Base-by-base conservation (phyloP, 306 rosid species). In the Rubus parviflorus region DNA sequence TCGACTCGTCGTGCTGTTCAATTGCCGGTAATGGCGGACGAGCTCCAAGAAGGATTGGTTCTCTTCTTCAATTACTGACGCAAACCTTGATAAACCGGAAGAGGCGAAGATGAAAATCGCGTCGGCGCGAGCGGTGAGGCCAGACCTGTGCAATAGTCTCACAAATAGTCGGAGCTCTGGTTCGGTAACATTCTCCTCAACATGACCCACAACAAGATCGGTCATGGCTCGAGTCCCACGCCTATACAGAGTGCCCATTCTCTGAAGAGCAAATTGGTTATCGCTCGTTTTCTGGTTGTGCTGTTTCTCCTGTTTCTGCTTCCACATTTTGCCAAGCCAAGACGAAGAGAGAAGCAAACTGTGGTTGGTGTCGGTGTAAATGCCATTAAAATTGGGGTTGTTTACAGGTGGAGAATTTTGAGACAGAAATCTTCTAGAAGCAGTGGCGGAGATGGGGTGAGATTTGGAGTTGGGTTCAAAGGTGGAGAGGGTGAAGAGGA, bases 401-500 rank as follows among this genome's bases (percentile, higher is more conserved):
- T 1, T 68, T 38, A 1, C 46, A 3, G 57, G 52, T 10, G 20
- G 74, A 2, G 77, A 9, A 4, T 82, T 63, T 9, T 81, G 83
- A 0, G 80, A 48, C 2, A 79, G 78, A 30, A 84, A 84, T 43
- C 87, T 81, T 17, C 89, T 81, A 1, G 86, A 76, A 13, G 81
- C 52, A 30, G 76, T 46, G 71, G 71, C 4, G 54, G 23, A 23
- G 77, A 35, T 22, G 45, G 81, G 61, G 51, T 76, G 51, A 22
- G 70, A 13, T 22, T 46, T 73, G 58, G 74, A 52, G 74, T 57
- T 57, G 74, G 99, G 92, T 60, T 89, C 97, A 78, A 95, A 83
- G 14, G 99, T 89, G 38, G 97, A 89, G 70, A 95, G 93, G 9
- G 99, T 83, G 85, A 95, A 92, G 76, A 95, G 89, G 40, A 92